phyloP scores from a whole-genome alignment of 441 rosid genomes.

The Eruca vesicaria region DNA sequence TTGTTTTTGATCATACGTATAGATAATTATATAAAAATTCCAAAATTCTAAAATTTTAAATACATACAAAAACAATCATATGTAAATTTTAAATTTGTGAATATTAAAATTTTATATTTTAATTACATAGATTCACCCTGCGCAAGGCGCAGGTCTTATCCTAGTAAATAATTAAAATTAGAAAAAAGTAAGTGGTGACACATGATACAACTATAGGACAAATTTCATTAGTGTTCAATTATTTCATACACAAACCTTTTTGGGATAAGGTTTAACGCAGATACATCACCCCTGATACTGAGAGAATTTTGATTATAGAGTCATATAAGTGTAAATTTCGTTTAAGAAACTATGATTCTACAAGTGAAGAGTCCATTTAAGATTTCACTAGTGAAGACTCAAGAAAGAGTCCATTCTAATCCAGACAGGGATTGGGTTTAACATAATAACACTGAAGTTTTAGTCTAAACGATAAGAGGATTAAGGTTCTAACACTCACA shows the following conservation, averaged over 20 bases:
- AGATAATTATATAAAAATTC: too few species aligned
- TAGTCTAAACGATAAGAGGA: background rate
- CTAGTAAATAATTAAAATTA: too few species aligned
- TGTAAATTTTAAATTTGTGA: too few species aligned
- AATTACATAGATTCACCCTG: too few species aligned
- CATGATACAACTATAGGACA: background rate
- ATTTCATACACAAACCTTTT: conserved; percentile 9
- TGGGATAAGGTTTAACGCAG: background rate
- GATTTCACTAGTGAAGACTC: too few species aligned
- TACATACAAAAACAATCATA: too few species aligned
- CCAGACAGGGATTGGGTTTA: background rate
- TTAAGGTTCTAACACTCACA: background rate
- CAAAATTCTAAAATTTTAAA: too few species aligned
- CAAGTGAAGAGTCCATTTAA: background rate
- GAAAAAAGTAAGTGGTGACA: background rate
- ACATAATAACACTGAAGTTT: background rate
- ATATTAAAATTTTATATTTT: too few species aligned
- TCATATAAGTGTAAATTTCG: background rate
- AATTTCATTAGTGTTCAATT: conserved; percentile 6
- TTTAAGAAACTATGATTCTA: background rate
- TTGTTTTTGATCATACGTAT: too few species aligned
- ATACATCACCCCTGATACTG: background rate
- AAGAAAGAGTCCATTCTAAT: too few species aligned
- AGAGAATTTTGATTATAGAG: background rate
- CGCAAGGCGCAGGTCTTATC: too few species aligned